Conservation (phyloP, 1,284 basidiomycete genomes). For the Microstroma glucosiphilum region DNA sequence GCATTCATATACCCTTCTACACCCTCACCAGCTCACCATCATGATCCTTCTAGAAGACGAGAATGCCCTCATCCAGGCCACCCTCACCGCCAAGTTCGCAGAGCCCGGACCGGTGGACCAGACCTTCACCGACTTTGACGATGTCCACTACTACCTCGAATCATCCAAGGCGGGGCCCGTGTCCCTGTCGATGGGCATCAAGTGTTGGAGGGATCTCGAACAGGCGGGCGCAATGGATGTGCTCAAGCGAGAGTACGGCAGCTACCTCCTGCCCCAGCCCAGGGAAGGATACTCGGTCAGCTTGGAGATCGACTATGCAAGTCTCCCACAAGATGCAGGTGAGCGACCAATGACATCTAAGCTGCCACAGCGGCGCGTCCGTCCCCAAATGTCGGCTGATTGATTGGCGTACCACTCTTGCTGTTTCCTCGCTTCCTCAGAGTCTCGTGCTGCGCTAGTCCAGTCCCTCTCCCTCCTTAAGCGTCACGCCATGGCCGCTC, state of each 20-base stretch:
- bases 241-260: constrained; percentile 76
- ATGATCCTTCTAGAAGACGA: constrained; percentile 49
- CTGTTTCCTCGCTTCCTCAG: constrained; percentile 5
- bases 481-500: constrained; percentile 87
- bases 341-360: constrained; percentile 47
- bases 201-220: constrained; percentile 88
- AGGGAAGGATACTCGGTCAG: constrained; percentile 87
- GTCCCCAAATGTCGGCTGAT: too few relatives aligned
- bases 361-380: background rate
- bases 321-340: constrained; percentile 73
- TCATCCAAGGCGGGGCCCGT: constrained; percentile 66
- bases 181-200: constrained; percentile 86
- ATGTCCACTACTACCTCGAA: constrained; percentile 85
- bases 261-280: constrained; percentile 58
- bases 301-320: constrained; percentile 77
- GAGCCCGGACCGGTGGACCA: constrained; percentile 87
- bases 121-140: constrained; percentile 95
- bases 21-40: constrained; percentile 8
- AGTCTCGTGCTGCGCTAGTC: constrained; percentile 59
- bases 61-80: constrained; percentile 78
- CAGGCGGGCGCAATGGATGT: constrained; percentile 78
- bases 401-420: background rate
- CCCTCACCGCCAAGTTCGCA: constrained; percentile 77
- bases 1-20: background rate
- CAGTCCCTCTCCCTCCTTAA: constrained; percentile 79